These are phyloP conservation scores for Neurospora sp. DNA, from an alignment of 495 filamentous ascomycete species.

Conservation along the genomic window DNA sequence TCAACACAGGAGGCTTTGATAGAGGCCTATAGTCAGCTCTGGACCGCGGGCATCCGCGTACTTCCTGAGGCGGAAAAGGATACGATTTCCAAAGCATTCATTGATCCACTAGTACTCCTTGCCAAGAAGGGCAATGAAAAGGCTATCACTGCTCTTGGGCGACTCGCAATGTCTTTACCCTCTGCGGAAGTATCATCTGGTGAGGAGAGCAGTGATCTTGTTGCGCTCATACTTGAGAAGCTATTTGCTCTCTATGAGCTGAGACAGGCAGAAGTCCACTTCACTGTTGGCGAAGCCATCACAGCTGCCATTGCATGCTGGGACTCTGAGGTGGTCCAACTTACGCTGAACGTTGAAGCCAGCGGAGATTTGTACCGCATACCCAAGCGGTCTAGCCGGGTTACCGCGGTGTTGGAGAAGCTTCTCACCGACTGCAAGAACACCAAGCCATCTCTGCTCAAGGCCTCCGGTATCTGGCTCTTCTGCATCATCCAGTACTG, in stretches of 20 bases:
- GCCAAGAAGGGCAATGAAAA: slow-evolving; percentile 76
- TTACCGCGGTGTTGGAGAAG: slow-evolving; percentile 52
- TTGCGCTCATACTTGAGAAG: slow-evolving; percentile 44
- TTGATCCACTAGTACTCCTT: slow-evolving; percentile 49
- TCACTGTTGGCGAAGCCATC: slow-evolving; percentile 79
- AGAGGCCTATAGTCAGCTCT: slow-evolving; percentile 62
- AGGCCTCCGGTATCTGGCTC: slow-evolving; percentile 87
- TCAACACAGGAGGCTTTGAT: slow-evolving; percentile 41
- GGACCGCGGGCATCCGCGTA: slow-evolving; percentile 47
- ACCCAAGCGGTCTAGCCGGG: slow-evolving; percentile 32
- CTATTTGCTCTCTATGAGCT: slow-evolving; percentile 72
- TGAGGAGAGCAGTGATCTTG: slow-evolving; percentile 11
- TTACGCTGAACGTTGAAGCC: slow-evolving; percentile 37
- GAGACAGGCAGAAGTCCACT: slow-evolving; percentile 74
- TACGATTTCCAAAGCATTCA: slow-evolving; percentile 21
- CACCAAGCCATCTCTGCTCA: slow-evolving; percentile 77
- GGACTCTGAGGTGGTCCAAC: slow-evolving; percentile 47
- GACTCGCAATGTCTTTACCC: slow-evolving; percentile 44
- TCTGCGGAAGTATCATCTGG: slow-evolving; percentile 8
- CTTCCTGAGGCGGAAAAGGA: not conserved
- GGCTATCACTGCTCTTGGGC: slow-evolving; percentile 67
- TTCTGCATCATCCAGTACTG: slow-evolving; percentile 89
- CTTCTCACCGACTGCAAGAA: slow-evolving; percentile 63
- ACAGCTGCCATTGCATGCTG: slow-evolving; percentile 68
- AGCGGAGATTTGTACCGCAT: slow-evolving; percentile 19